Evolutionary conservation across 768 basidiomycete species (phyloP), one percentile per base, ranked within the genome.

Genomic region (Hebeloma cylindrosporum): DNA sequence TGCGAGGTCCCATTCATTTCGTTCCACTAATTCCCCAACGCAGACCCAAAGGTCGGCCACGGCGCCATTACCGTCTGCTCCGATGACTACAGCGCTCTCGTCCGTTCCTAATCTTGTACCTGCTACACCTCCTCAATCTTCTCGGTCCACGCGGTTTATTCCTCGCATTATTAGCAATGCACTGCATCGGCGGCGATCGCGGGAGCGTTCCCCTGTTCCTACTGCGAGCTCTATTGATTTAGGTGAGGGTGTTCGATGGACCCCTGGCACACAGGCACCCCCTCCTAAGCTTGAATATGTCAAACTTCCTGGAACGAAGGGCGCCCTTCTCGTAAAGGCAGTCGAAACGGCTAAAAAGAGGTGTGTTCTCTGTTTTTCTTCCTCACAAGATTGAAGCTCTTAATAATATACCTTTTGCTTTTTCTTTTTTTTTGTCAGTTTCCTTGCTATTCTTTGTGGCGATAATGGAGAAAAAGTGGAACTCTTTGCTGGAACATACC

Each of bases 401-500:
- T 6, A 13, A 23, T 5, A 34, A 9, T 13, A 44, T 22, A 43
- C 23, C 36, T 46, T 37, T 32, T 10, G 32, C 5, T 21, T 51
- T 39, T 28, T 22, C 25, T 39, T 40, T 30, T 39, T 42, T 46
- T 26, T 9, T 2, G n/a, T 17, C 49, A 93, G 90, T 63, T 95
- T 94, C 70, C 77, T 95, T 17, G 92, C 93, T 7, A 93, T 94
- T 56, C 77, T 95, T 0, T 94, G 93, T 52, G 92, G 92, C 14
- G 93, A 94, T 25, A 86, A 82, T 52, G 93, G 90, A 11, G 92
- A 94, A 69, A 91, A 93, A 58, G 91, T 95, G 35, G 92, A 95
- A 58, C 71, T 95, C 8, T 95, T 94, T 63, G 92, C 93, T 29
- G 92, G 93, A 20, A 92, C 92, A 8, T 88, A 89, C 53, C 76